Evolutionary conservation across 1,139 yeast species (phyloP).

Genomic region (Yamadazyma membranifaciens): DNA sequence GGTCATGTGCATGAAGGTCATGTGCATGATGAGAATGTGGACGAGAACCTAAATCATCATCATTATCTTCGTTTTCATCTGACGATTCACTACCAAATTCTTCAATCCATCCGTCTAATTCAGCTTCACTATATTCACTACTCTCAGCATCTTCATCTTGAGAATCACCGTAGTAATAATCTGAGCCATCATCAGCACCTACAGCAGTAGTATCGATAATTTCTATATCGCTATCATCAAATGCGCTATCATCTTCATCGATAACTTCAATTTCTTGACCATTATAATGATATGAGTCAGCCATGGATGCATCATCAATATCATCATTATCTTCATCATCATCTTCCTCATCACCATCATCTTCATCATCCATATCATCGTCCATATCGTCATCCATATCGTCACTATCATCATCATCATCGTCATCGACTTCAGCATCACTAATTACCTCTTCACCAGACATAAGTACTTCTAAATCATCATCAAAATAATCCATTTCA

Average conservation of each 20-base stretch:
- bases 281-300: slow-evolving; percentile 13
- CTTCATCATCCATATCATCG: slow-evolving; percentile 18
- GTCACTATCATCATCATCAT: slow-evolving; percentile 12
- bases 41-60: slow-evolving; percentile 8
- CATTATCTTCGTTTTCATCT: slow-evolving; percentile 11
- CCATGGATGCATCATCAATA: slow-evolving; percentile 12
- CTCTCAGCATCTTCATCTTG: slow-evolving; percentile 29
- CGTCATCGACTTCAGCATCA: slow-evolving; percentile 29
- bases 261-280: slow-evolving; percentile 16
- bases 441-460: slow-evolving; percentile 32
- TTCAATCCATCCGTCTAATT: slow-evolving; percentile 46
- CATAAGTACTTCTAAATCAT: slow-evolving; percentile 34
- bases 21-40: slow-evolving; percentile 1
- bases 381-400: slow-evolving; percentile 25
- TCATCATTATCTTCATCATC: slow-evolving; percentile 14
- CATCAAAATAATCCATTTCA: slow-evolving; percentile 18
- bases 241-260: slow-evolving; percentile 17
- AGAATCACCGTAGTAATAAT: slow-evolving; percentile 29
- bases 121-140: slow-evolving; percentile 41
- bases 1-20: neutral
- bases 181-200: slow-evolving; percentile 18
- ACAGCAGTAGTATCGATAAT: slow-evolving; percentile 43
- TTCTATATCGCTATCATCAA: slow-evolving; percentile 37
- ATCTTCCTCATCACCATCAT: slow-evolving; percentile 11
- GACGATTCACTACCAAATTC: slow-evolving; percentile 30